These are phyloP conservation scores for Mycosphaerella sp. DNA, from an alignment of 2,329 filamentous ascomycete genomes.

Conservation along the genomic window DNA sequence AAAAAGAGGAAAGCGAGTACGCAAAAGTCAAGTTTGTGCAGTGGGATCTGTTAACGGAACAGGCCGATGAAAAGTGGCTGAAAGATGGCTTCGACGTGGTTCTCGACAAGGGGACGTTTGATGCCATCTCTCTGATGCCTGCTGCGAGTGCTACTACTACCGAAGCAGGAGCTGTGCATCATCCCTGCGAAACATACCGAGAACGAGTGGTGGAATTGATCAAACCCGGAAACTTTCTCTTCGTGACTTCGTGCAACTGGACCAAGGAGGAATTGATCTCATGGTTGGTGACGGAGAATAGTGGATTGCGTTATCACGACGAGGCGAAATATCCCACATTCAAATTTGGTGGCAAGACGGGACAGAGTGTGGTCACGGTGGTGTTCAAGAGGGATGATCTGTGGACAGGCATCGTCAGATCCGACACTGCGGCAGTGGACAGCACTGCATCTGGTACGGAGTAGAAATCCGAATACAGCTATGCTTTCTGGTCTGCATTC, in stretches of 20 bases:
- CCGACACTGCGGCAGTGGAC: not conserved
- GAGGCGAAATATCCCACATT: conserved; percentile 78
- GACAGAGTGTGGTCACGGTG: conserved; percentile 80
- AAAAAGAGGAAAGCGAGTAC: conserved; percentile 13
- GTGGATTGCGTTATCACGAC: conserved; percentile 55
- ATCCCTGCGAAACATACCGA: conserved; percentile 64
- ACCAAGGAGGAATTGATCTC: conserved; percentile 74
- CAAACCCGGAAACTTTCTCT: conserved; percentile 61
- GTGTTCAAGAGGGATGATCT: conserved; percentile 54
- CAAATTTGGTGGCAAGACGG: conserved; percentile 80
- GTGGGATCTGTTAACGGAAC: conserved; percentile 46
- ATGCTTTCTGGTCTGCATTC: not conserved
- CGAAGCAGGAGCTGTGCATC: conserved; percentile 3
- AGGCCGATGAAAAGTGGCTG: conserved; percentile 50
- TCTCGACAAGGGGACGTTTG: conserved; percentile 97
- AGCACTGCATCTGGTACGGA: conserved; percentile 3
- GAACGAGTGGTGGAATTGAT: conserved; percentile 62
- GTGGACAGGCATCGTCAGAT: conserved; percentile 1
- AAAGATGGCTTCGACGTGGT: conserved; percentile 72
- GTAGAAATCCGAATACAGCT: conserved; percentile 3
- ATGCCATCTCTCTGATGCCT: conserved; percentile 70
- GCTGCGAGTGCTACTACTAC: no score
- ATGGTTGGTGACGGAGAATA: conserved; percentile 61
- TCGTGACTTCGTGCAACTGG: conserved; percentile 98
- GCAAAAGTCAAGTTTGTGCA: conserved; percentile 44